Evolutionary conservation across 257 asterid genomes (phyloP).

Genomic region (Solanum pennellii): DNA sequence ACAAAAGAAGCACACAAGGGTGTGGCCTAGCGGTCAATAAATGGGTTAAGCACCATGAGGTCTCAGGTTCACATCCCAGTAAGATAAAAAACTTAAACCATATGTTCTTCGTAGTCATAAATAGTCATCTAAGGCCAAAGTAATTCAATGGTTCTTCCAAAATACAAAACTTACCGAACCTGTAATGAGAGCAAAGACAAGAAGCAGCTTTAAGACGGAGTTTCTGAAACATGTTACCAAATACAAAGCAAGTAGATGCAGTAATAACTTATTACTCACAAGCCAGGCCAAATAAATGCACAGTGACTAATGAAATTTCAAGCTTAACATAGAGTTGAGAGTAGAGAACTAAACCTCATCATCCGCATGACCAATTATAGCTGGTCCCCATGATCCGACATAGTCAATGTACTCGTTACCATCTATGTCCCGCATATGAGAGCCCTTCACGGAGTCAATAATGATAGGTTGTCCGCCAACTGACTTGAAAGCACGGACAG

Average conservation of each 20-base stretch:
- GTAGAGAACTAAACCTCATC: constrained; percentile 49
- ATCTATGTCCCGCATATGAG: constrained; percentile 91
- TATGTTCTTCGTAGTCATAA: background rate
- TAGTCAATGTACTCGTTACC: constrained; percentile 98
- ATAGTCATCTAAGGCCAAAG: background rate
- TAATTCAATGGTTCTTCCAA: background rate
- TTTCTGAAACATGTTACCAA: background rate
- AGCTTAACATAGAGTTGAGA: background rate
- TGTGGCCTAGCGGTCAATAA: background rate
- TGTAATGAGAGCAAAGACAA: background rate
- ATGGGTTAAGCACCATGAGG: background rate
- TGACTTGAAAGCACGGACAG: constrained; percentile 97
- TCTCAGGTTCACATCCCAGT: background rate
- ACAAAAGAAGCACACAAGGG: background rate
- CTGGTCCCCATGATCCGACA: constrained; percentile 99
- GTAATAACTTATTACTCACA: background rate
- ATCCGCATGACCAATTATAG: constrained; percentile 97
- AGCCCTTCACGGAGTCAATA: constrained; percentile 88
- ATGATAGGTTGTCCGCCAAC: constrained; percentile 97
- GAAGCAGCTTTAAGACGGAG: background rate
- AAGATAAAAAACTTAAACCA: background rate
- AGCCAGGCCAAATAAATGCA: background rate
- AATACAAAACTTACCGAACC: background rate
- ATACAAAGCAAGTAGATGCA: background rate
- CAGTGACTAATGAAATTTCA: background rate